Conservation (phyloP, 371 early-diverging fungal genomes). For the Apophysomyces trapeziformis region DNA sequence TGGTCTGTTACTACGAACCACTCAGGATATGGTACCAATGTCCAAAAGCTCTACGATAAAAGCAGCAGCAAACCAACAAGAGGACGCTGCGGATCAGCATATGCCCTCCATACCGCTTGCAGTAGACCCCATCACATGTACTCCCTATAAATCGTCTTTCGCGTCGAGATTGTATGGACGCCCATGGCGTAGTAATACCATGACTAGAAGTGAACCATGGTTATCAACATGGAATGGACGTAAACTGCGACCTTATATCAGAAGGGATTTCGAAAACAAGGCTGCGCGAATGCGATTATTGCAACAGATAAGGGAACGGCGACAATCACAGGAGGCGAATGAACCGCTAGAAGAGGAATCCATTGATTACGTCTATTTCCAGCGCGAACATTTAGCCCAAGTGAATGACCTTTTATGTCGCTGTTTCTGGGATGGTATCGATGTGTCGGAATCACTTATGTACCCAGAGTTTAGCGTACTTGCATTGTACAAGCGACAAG, state of each 20-base stretch:
- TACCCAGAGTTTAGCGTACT: slow-evolving; percentile 91
- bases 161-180: slow-evolving; percentile 73
- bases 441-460: slow-evolving; percentile 84
- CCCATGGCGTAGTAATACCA: slow-evolving; percentile 53
- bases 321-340: slow-evolving; percentile 31
- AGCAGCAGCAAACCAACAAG: slow-evolving; percentile 27
- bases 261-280: slow-evolving; percentile 64
- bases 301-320: slow-evolving; percentile 38
- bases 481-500: slow-evolving; percentile 77
- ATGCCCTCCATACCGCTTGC: slow-evolving; percentile 5
- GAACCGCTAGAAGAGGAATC: slow-evolving; percentile 34
- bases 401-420: slow-evolving; percentile 78
- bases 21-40: slow-evolving; percentile 40
- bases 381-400: slow-evolving; percentile 70
- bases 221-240: slow-evolving; percentile 71
- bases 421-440: slow-evolving; percentile 95
- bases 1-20: slow-evolving; percentile 38
- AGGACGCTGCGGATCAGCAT: slow-evolving; percentile 11
- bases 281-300: slow-evolving; percentile 55
- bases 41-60: slow-evolving; percentile 33
- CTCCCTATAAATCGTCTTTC: slow-evolving; percentile 73
- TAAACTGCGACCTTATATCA: slow-evolving; percentile 69
- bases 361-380: slow-evolving; percentile 86
- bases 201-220: slow-evolving; percentile 60
- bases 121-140: slow-evolving; percentile 40